A percentile compares a stretch with the other conserved stretches of the same genome.
Evolutionary conservation across 345 rosid species (phyloP).

Genomic region (Dipteronia sinensis): DNA sequence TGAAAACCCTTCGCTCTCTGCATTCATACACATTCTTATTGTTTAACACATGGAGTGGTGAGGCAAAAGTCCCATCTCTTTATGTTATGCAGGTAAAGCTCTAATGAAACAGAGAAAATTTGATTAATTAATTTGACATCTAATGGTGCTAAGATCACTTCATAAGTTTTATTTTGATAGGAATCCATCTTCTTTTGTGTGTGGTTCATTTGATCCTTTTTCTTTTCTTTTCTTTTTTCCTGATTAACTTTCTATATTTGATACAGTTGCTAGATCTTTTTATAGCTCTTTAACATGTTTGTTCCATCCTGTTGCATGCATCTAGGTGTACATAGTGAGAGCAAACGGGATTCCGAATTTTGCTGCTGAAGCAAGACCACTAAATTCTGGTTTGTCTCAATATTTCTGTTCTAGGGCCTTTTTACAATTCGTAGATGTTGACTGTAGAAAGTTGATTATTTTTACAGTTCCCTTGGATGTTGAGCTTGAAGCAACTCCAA

Average conservation of each 20-base stretch:
- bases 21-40: not conserved
- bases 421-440: constrained; percentile 5
- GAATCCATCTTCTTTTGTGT: not conserved
- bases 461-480: constrained; percentile 20
- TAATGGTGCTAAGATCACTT: not conserved
- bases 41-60: not conserved
- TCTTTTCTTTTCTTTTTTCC: not conserved
- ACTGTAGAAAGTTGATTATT: not conserved
- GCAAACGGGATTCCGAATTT: constrained; percentile 23
- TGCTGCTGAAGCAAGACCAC: constrained; percentile 22
- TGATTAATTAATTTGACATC: not conserved
- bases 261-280: not conserved
- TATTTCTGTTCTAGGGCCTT: constrained; percentile 1
- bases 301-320: not conserved
- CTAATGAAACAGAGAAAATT: not conserved
- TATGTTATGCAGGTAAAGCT: not conserved
- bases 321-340: constrained; percentile 47
- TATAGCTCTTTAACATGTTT: not conserved
- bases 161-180: not conserved
- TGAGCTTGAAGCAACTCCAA: not conserved
- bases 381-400: constrained; percentile 27
- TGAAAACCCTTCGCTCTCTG: not conserved
- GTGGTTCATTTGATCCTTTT: not conserved
- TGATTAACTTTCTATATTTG: not conserved
- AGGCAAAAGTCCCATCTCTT: not conserved